Evolutionary conservation across 2,329 filamentous ascomycete species (phyloP).

Genomic region (Cladosporium halotolerans): DNA sequence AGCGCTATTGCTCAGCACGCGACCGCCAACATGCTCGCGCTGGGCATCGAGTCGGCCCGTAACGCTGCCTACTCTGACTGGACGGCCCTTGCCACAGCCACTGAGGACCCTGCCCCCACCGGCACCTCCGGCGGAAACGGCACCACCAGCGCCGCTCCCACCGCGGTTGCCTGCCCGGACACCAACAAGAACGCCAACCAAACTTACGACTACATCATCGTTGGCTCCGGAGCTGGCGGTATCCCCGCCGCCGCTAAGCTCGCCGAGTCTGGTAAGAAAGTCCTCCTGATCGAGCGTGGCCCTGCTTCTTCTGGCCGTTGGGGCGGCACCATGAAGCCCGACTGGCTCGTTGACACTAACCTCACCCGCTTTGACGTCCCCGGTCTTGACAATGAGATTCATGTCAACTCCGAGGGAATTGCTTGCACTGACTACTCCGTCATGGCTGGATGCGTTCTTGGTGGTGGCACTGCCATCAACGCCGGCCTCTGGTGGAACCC

Average conservation of each 20-base stretch:
- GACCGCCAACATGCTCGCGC: conserved; percentile 48
- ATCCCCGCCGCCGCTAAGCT: conserved; percentile 56
- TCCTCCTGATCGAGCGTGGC: conserved; percentile 50
- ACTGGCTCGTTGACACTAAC: conserved; percentile 56
- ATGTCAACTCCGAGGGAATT: conserved; percentile 56
- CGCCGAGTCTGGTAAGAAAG: conserved; percentile 58
- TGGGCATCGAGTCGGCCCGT: conserved; percentile 38
- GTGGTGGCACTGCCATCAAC: conserved; percentile 62
- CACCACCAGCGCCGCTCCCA: conserved; percentile 13
- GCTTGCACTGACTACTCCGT: conserved; percentile 64
- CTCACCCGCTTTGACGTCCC: conserved; percentile 67
- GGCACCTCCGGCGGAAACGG: conserved; percentile 28
- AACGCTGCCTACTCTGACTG: conserved; percentile 40
- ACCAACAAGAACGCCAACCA: conserved; percentile 30
- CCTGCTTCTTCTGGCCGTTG: conserved; percentile 57
- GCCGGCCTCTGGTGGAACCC: conserved; percentile 64
- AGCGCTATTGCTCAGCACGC: conserved; percentile 50
- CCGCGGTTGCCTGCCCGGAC: conserved; percentile 20
- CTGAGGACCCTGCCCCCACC: conserved; percentile 40
- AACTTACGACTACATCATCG: conserved; percentile 58
- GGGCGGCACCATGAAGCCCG: conserved; percentile 54
- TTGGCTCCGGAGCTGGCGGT: conserved; percentile 58
- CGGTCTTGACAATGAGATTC: conserved; percentile 65
- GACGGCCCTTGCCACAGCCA: conserved; percentile 22
- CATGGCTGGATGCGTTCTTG: conserved; percentile 66